phyloP scores from a whole-genome alignment of 495 filamentous ascomycete genomes.

The Lepidopterella palustris region DNA sequence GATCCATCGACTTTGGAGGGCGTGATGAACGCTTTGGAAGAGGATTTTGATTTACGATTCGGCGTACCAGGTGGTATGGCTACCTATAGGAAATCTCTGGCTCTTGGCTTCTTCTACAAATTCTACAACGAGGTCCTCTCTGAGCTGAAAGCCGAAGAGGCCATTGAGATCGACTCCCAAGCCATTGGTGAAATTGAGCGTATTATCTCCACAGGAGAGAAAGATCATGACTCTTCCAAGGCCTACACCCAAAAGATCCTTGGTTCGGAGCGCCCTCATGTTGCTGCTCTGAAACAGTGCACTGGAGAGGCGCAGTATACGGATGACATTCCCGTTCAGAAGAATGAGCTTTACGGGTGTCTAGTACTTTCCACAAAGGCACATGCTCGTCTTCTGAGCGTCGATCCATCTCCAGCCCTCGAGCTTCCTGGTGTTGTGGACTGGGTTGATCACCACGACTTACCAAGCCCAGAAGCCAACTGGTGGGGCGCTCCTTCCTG shows the following conservation, averaged over 20 bases:
- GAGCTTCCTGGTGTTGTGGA: slow-evolving; percentile 71
- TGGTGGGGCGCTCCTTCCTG: slow-evolving; percentile 84
- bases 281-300: slow-evolving; percentile 87
- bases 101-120: slow-evolving; percentile 80
- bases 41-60: slow-evolving; percentile 79
- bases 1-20: slow-evolving; percentile 78
- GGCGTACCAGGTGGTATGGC: slow-evolving; percentile 94
- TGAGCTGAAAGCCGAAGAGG: slow-evolving; percentile 40
- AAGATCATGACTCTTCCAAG: slow-evolving; percentile 53
- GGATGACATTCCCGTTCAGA: slow-evolving; percentile 83
- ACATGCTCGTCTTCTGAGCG: slow-evolving; percentile 74
- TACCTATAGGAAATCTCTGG: slow-evolving; percentile 84
- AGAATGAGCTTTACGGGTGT: slow-evolving; percentile 82
- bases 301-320: slow-evolving; percentile 95
- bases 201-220: slow-evolving; percentile 55
- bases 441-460: slow-evolving; percentile 73
- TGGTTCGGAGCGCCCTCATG: slow-evolving; percentile 74
- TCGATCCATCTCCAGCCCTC: slow-evolving; percentile 67
- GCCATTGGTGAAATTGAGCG: slow-evolving; percentile 61
- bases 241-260: slow-evolving; percentile 70
- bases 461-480: slow-evolving; percentile 65
- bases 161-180: slow-evolving; percentile 48
- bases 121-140: slow-evolving; percentile 72
- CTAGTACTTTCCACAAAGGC: slow-evolving; percentile 85
- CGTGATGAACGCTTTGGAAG: slow-evolving; percentile 75